phyloP scores from a whole-genome alignment of 2,329 filamentous ascomycete species.

The Daldinia sp. region DNA sequence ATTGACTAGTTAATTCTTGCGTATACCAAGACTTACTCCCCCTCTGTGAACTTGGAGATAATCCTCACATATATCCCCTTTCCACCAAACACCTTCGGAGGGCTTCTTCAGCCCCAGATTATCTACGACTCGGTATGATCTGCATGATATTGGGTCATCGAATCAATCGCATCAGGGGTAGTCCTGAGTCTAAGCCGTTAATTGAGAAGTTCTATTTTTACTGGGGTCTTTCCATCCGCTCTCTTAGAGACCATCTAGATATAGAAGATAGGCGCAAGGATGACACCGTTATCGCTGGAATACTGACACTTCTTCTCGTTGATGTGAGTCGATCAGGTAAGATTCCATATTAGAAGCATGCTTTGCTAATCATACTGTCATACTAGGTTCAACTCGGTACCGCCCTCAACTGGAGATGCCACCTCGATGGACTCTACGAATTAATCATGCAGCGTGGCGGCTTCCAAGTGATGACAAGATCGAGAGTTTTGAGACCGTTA shows the following conservation, averaged over 20 bases:
- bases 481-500: slow-evolving; percentile 42
- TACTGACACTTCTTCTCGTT: slow-evolving; percentile 27
- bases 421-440: slow-evolving; percentile 52
- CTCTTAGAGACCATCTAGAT: slow-evolving; percentile 48
- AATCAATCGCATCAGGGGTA: slow-evolving; percentile 47
- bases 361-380: not conserved
- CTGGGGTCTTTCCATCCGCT: slow-evolving; percentile 46
- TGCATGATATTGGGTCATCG: slow-evolving; percentile 53
- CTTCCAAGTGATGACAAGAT: slow-evolving; percentile 42
- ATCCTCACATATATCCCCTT: slow-evolving; percentile 47
- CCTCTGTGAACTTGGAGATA: slow-evolving; percentile 45
- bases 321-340: not conserved
- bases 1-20: slow-evolving; percentile 46
- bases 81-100: slow-evolving; percentile 39
- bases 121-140: slow-evolving; percentile 49
- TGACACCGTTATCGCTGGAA: slow-evolving; percentile 51
- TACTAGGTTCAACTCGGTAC: slow-evolving; percentile 50
- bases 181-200: slow-evolving; percentile 39
- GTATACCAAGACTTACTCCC: slow-evolving; percentile 48
- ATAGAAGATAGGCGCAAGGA: slow-evolving; percentile 37
- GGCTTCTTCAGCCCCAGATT: slow-evolving; percentile 45
- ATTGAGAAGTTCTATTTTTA: slow-evolving; percentile 49
- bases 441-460: slow-evolving; percentile 53
- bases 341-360: not conserved
- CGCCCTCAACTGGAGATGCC: slow-evolving; percentile 52